Conservation (phyloP, 2,329 filamentous ascomycete genomes). For the Penicillium sp. region DNA sequence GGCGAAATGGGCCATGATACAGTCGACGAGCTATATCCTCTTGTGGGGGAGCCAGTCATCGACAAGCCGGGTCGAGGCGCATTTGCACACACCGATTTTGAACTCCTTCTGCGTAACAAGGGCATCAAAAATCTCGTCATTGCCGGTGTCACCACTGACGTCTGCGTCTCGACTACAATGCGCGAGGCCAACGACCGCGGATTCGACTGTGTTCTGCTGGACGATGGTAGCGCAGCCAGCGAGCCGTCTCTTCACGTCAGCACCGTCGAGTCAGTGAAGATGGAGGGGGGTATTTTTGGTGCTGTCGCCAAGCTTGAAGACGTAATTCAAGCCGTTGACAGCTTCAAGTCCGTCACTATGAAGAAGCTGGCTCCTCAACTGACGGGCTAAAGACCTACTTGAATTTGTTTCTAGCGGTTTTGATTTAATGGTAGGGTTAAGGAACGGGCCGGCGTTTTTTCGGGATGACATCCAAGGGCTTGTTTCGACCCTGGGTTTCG, state of each 20-base stretch:
- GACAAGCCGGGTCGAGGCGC: constrained; percentile 54
- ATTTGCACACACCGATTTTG: constrained; percentile 53
- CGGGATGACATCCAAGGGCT: background rate
- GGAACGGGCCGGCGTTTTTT: constrained; percentile 16
- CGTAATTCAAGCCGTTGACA: constrained; percentile 41
- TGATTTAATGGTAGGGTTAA: constrained; percentile 9
- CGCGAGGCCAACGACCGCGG: constrained; percentile 54
- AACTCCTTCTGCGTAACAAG: constrained; percentile 48
- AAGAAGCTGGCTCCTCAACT: constrained; percentile 44
- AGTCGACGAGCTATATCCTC: constrained; percentile 51
- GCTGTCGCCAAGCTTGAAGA: constrained; percentile 39
- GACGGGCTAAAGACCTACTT: constrained; percentile 16
- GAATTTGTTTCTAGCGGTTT: constrained; percentile 13
- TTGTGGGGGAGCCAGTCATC: constrained; percentile 48
- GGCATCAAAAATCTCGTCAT: constrained; percentile 52
- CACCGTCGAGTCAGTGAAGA: constrained; percentile 43
- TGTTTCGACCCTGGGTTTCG: too few relatives aligned
- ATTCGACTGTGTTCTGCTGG: constrained; percentile 51
- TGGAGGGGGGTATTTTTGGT: constrained; percentile 47
- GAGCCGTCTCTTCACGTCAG: constrained; percentile 40
- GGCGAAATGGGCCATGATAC: constrained; percentile 57
- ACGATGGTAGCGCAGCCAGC: constrained; percentile 47
- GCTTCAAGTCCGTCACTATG: constrained; percentile 39
- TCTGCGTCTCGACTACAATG: constrained; percentile 54
- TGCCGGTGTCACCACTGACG: constrained; percentile 54